Evolutionary conservation across 2,329 filamentous ascomycete genomes (phyloP).

Genomic region (Xylaria sp.): DNA sequence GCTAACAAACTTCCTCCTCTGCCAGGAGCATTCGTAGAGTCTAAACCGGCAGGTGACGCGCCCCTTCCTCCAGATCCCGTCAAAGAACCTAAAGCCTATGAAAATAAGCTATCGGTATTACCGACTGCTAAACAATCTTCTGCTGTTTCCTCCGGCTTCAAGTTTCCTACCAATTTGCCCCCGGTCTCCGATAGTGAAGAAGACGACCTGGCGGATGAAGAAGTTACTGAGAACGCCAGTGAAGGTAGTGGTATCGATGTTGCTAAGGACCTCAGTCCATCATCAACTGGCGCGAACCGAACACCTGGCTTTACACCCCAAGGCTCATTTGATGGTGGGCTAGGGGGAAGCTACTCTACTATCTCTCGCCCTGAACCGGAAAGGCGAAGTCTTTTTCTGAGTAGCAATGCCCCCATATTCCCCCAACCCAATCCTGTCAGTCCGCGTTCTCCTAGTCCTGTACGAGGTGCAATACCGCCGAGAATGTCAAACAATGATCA

Average conservation of each 20-base stretch:
- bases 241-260: constrained; percentile 73
- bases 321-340: constrained; percentile 64
- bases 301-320: constrained; percentile 66
- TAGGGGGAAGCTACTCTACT: constrained; percentile 59
- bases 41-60: constrained; percentile 47
- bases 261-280: constrained; percentile 70
- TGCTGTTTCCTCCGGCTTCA: constrained; percentile 43
- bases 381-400: constrained; percentile 60
- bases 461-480: constrained; percentile 67
- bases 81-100: constrained; percentile 47
- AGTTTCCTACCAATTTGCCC: constrained; percentile 47
- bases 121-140: constrained; percentile 40
- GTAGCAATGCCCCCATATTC: constrained; percentile 62
- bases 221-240: constrained; percentile 56
- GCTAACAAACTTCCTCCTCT: constrained; percentile 51
- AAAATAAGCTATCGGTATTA: constrained; percentile 44
- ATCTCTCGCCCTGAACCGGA: constrained; percentile 59
- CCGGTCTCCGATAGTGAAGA: constrained; percentile 53
- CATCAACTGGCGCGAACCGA: constrained; percentile 55
- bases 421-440: constrained; percentile 65
- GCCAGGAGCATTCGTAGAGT: constrained; percentile 46
- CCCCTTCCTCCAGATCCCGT: constrained; percentile 55
- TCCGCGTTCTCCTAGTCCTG: constrained; percentile 77
- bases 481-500: constrained; percentile 61
- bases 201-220: constrained; percentile 53